A percentile compares a stretch with the other conserved stretches of the same genome.
phyloP scores from a whole-genome alignment of 257 asterid species.

The Solanum bulbocastanum region DNA sequence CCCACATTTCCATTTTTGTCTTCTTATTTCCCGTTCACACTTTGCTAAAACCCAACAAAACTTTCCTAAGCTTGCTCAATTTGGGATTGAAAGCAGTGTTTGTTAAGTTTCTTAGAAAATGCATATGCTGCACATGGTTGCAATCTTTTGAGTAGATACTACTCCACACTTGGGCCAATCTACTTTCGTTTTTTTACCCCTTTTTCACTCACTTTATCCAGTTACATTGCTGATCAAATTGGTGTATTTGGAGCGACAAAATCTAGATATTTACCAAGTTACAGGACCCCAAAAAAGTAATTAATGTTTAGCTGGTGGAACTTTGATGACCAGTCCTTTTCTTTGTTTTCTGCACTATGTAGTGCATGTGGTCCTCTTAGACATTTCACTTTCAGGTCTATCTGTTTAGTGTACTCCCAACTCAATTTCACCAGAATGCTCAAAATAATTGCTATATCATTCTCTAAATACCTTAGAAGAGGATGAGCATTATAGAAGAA shows the following conservation, averaged over 20 bases:
- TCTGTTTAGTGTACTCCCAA: background rate
- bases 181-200: background rate
- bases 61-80: background rate
- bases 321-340: constrained; percentile 21
- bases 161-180: background rate
- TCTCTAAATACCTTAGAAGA: background rate
- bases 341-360: constrained; percentile 6
- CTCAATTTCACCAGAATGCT: background rate
- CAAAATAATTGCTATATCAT: background rate
- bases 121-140: background rate
- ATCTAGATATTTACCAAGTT: background rate
- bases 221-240: background rate
- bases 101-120: background rate
- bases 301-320: background rate
- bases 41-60: too few species aligned
- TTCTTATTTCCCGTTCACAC: too few species aligned
- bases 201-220: background rate
- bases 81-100: background rate
- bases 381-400: constrained; percentile 23
- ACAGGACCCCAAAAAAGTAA: background rate
- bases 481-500: background rate
- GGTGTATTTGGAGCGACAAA: background rate
- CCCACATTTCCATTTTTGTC: too few species aligned
- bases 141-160: background rate
- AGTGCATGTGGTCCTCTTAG: constrained; percentile 31